Conservation (phyloP, 1,284 basidiomycete species). For the Boletus mariae region DNA sequence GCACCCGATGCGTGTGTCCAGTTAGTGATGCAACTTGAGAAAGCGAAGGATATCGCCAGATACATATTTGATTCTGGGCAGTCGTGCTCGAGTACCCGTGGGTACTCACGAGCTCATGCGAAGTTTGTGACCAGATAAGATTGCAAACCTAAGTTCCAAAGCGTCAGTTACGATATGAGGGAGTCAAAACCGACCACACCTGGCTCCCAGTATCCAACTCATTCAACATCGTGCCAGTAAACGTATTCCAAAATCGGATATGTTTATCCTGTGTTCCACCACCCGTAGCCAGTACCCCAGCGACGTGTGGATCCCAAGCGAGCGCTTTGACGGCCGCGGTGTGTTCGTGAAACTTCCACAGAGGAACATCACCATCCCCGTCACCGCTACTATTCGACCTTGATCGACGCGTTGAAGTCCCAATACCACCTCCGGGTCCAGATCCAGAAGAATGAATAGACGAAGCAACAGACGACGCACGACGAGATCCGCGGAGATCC, state of each 20-base stretch:
- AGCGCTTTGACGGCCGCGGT: constrained; percentile 97
- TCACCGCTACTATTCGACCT: constrained; percentile 38
- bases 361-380: constrained; percentile 52
- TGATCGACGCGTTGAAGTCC: constrained; percentile 21
- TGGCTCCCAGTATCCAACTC: constrained; percentile 92
- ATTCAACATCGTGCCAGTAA: constrained; percentile 79
- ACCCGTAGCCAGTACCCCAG: constrained; percentile 91
- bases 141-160: constrained; percentile 78
- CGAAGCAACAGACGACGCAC: constrained; percentile 31
- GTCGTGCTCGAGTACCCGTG: constrained; percentile 95
- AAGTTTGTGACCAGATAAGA: constrained; percentile 92
- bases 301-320: constrained; percentile 95
- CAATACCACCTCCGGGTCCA: constrained; percentile 26
- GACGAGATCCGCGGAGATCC: constrained; percentile 70
- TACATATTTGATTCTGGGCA: constrained; percentile 96
- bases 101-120: constrained; percentile 96
- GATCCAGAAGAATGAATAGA: constrained; percentile 25
- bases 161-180: constrained; percentile 7
- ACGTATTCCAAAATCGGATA: constrained; percentile 96
- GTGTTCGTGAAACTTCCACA: constrained; percentile 96
- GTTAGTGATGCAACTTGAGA: constrained; percentile 92
- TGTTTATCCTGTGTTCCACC: constrained; percentile 98
- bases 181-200: constrained; percentile 44
- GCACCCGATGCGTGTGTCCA: constrained; percentile 91
- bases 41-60: constrained; percentile 95